phyloP scores from a whole-genome alignment of 78 protist genomes.

The Dictyostelium firmibasis region DNA sequence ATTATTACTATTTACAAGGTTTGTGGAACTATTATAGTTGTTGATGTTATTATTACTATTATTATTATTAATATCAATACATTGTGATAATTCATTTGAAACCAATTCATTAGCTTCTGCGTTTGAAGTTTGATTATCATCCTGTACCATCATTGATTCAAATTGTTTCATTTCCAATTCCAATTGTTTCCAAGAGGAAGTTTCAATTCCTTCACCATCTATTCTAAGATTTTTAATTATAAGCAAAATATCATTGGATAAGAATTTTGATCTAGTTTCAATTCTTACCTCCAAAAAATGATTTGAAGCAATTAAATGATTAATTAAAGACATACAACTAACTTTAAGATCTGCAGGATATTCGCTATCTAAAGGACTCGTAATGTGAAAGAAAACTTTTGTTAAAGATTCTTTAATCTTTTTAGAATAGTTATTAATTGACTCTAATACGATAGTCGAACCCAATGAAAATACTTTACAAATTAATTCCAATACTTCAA shows the following conservation, averaged over 20 bases:
- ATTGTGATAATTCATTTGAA: background rate
- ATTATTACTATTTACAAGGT: background rate
- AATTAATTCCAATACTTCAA: conserved; percentile 60
- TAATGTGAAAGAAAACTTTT: background rate
- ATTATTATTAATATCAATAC: background rate
- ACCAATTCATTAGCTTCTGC: background rate
- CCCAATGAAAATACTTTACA: conserved; percentile 40
- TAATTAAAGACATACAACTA: conserved; percentile 68
- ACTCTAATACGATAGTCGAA: conserved; percentile 22
- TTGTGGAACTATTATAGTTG: background rate
- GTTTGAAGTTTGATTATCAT: conserved; percentile 21
- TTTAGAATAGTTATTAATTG: background rate
- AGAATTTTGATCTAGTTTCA: conserved; percentile 13
- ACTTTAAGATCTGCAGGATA: conserved; percentile 53
- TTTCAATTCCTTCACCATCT: conserved; percentile 78
- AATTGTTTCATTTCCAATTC: conserved; percentile 51
- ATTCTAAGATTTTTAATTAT: conserved; percentile 29
- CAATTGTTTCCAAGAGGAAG: conserved; percentile 50
- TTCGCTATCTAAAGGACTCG: conserved; percentile 41
- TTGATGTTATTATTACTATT: background rate
- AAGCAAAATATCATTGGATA: background rate
- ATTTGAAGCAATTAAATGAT: conserved; percentile 32
- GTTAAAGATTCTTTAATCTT: background rate
- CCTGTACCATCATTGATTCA: conserved; percentile 41
- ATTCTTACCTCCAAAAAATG: background rate